Conservation (phyloP, 805 yeast genomes). For the Hanseniaspora valbyensis region DNA sequence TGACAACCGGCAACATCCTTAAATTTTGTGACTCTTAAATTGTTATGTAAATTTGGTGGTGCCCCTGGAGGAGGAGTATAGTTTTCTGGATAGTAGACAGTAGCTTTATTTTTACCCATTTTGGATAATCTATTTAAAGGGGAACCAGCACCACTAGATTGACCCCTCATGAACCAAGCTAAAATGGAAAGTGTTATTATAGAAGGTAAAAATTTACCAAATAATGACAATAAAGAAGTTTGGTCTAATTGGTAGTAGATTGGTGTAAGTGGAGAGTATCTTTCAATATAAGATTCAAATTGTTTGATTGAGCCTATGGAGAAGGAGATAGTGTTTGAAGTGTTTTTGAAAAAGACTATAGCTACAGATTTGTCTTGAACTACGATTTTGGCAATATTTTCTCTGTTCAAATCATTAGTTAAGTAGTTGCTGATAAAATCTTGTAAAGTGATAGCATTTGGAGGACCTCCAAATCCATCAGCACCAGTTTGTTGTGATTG, state of each 20-base stretch:
- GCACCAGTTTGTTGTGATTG: constrained; percentile 18
- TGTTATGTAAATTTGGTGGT: constrained; percentile 10
- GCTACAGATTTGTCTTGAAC: constrained; percentile 68
- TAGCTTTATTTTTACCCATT: constrained; percentile 81
- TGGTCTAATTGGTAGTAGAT: constrained; percentile 40
- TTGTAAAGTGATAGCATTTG: constrained; percentile 48
- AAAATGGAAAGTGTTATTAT: constrained; percentile 69
- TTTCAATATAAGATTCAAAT: constrained; percentile 71
- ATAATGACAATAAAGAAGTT: constrained; percentile 49
- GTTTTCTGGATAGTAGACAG: constrained; percentile 8
- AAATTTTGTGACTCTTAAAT: constrained; percentile 52
- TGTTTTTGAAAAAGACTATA: constrained; percentile 22
- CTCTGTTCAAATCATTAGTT: constrained; percentile 49
- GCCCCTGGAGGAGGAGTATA: constrained; percentile 12
- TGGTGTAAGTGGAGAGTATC: constrained; percentile 12
- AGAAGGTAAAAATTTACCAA: constrained; percentile 67
- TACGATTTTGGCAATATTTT: constrained; percentile 59
- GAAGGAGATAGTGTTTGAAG: constrained; percentile 32
- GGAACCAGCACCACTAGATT: constrained; percentile 52
- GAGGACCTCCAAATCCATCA: constrained; percentile 18
- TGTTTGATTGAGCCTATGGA: constrained; percentile 80
- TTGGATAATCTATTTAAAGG: constrained; percentile 44
- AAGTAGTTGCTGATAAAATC: constrained; percentile 61
- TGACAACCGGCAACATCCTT: constrained; percentile 95
- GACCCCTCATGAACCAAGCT: constrained; percentile 26